Percentiles rank a stretch among this genome's conserved stretches.
Evolutionary conservation across 2,329 filamentous ascomycete genomes (phyloP).

Genomic region (Tolypocladium nubicola): DNA sequence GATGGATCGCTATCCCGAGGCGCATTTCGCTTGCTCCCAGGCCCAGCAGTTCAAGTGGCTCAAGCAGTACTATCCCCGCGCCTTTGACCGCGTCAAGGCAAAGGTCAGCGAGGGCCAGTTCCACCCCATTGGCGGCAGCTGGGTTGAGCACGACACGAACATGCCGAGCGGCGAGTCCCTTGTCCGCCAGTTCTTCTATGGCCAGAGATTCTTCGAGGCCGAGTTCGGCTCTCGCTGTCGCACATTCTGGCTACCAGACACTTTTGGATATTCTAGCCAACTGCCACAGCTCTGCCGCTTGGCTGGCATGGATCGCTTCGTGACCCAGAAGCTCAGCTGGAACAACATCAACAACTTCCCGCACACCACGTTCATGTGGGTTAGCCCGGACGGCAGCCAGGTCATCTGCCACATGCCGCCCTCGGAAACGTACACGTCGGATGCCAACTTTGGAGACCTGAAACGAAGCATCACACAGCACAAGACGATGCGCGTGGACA

Average conservation of each 20-base stretch:
- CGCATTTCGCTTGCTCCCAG: slow-evolving; percentile 85
- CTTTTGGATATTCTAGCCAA: slow-evolving; percentile 94
- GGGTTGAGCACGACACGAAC: slow-evolving; percentile 98
- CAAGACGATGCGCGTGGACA: slow-evolving; percentile 91
- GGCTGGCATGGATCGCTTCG: slow-evolving; percentile 92
- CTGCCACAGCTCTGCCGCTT: slow-evolving; percentile 87
- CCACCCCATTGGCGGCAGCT: slow-evolving; percentile 91
- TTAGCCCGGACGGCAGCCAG: slow-evolving; percentile 87
- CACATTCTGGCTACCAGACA: slow-evolving; percentile 97
- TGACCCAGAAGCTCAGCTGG: slow-evolving; percentile 98
- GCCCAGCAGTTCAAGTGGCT: slow-evolving; percentile 99
- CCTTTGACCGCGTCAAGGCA: slow-evolving; percentile 80
- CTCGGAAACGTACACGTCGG: slow-evolving; percentile 87
- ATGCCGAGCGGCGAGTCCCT: slow-evolving; percentile 92
- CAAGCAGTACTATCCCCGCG: slow-evolving; percentile 76
- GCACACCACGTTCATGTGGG: slow-evolving; percentile 98
- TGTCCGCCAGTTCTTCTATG: slow-evolving; percentile 88
- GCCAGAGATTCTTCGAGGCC: slow-evolving; percentile 88
- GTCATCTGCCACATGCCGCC: slow-evolving; percentile 98
- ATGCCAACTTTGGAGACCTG: slow-evolving; percentile 90
- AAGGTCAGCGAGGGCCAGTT: slow-evolving; percentile 89
- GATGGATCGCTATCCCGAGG: slow-evolving; percentile 90
- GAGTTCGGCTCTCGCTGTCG: slow-evolving; percentile 79
- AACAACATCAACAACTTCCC: slow-evolving; percentile 99
- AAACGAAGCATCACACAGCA: slow-evolving; percentile 83